phyloP scores from a whole-genome alignment of 345 rosid species.

The Toxicodendron radicans region DNA sequence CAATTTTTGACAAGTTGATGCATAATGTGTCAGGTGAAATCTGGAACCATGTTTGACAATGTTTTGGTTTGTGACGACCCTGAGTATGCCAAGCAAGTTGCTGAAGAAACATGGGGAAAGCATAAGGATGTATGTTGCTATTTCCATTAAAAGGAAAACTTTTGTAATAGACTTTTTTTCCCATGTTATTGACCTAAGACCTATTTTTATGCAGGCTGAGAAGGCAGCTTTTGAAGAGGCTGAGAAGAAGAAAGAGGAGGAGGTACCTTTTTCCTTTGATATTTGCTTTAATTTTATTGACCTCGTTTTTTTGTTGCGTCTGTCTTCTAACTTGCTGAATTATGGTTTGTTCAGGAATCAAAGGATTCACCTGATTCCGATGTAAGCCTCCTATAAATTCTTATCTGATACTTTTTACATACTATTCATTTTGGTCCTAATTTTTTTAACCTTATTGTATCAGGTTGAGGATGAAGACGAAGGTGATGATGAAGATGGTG shows the following conservation, averaged over 20 bases:
- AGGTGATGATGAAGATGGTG: constrained; percentile 43
- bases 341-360: constrained; percentile 49
- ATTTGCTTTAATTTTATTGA: background rate
- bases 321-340: constrained; percentile 7
- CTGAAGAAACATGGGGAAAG: constrained; percentile 97
- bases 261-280: constrained; percentile 42
- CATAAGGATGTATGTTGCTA: constrained; percentile 70
- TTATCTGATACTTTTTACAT: background rate
- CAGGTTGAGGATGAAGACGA: constrained; percentile 75
- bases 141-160: background rate
- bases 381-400: constrained; percentile 42
- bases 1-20: background rate
- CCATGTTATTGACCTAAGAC: constrained; percentile 18
- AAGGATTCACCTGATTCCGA: constrained; percentile 75
- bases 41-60: constrained; percentile 95
- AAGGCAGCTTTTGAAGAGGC: constrained; percentile 94
- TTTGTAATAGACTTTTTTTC: background rate
- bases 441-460: background rate
- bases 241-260: constrained; percentile 79
- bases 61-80: constrained; percentile 75
- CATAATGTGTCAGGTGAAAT: constrained; percentile 63
- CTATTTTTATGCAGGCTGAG: constrained; percentile 66
- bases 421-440: constrained; percentile 9
- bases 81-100: constrained; percentile 79
- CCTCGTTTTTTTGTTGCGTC: background rate